phyloP scores from a whole-genome alignment of 2,329 filamentous ascomycete genomes.

The Aspergillus sp. region DNA sequence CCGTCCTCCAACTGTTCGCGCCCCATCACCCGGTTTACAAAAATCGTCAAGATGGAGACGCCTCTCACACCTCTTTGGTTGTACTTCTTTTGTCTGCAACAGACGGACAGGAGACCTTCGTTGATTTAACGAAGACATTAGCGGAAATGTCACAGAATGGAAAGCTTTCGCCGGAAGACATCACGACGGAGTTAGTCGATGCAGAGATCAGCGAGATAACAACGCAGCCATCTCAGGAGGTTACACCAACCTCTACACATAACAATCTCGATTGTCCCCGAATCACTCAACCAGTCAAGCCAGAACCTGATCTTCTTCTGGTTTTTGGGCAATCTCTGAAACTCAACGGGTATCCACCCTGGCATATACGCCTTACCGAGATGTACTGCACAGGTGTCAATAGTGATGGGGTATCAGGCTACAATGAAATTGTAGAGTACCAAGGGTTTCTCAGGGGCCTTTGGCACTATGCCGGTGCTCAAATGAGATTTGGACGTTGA shows the following conservation, averaged over 20 bases:
- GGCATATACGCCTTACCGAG: slow-evolving; percentile 92
- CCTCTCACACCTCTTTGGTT: slow-evolving; percentile 43
- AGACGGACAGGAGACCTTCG: slow-evolving; percentile 88
- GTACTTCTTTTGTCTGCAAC: slow-evolving; percentile 81
- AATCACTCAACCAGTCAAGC: slow-evolving; percentile 59
- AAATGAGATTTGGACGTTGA: slow-evolving; percentile 77
- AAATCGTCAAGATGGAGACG: slow-evolving; percentile 15
- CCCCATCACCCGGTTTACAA: slow-evolving; percentile 62
- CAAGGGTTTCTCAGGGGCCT: slow-evolving; percentile 87
- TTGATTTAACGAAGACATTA: slow-evolving; percentile 91
- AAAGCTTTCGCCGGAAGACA: slow-evolving; percentile 78
- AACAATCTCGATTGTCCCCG: background rate
- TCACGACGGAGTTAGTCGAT: slow-evolving; percentile 82
- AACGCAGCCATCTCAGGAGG: slow-evolving; percentile 28
- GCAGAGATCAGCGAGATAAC: slow-evolving; percentile 72
- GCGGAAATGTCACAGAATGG: slow-evolving; percentile 91
- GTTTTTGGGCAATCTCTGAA: slow-evolving; percentile 82
- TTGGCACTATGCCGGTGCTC: slow-evolving; percentile 79
- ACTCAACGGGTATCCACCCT: slow-evolving; percentile 89
- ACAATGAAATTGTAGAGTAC: slow-evolving; percentile 69
- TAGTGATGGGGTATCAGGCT: slow-evolving; percentile 35
- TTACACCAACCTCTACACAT: slow-evolving; percentile 1
- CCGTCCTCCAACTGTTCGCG: slow-evolving; percentile 69
- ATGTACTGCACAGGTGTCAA: slow-evolving; percentile 68
- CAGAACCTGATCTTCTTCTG: slow-evolving; percentile 85